phyloP scores from a whole-genome alignment of 2,329 filamentous ascomycete species.

The Parastagonospora nodorum region DNA sequence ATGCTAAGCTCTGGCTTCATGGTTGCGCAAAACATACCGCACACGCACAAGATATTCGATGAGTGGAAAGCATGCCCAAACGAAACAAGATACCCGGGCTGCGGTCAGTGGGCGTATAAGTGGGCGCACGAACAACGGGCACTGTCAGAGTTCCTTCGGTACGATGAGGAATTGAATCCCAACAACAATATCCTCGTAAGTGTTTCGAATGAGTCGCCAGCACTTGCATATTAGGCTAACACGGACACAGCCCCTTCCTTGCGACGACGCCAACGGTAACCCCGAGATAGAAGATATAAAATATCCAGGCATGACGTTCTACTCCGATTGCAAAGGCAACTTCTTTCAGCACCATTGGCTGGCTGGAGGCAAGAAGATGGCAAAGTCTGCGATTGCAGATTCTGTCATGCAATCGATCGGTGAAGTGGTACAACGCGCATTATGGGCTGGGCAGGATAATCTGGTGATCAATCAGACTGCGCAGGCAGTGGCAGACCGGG shows the following conservation, averaged over 20 bases:
- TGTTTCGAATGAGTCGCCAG: background rate
- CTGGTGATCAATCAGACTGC: background rate
- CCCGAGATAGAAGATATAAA: conserved; percentile 13
- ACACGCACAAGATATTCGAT: conserved; percentile 26
- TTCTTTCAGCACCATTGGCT: conserved; percentile 29
- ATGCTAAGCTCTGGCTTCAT: conserved; percentile 48
- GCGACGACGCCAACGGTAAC: conserved; percentile 38
- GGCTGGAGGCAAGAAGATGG: background rate
- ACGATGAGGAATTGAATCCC: conserved; percentile 24
- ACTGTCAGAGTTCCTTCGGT: conserved; percentile 35
- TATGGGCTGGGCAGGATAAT: background rate
- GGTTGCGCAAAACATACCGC: conserved; percentile 35
- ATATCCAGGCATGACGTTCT: conserved; percentile 3
- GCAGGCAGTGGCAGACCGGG: background rate
- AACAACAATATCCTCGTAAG: conserved; percentile 19
- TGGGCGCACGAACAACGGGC: conserved; percentile 38
- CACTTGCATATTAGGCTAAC: background rate
- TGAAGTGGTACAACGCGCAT: background rate
- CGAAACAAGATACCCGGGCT: conserved; percentile 24
- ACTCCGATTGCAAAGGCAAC: conserved; percentile 21
- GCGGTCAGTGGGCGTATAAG: conserved; percentile 24
- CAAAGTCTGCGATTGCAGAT: background rate
- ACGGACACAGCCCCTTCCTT: conserved; percentile 17
- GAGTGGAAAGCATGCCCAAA: conserved; percentile 34
- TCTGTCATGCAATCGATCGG: background rate